Base-by-base conservation (phyloP, 805 yeast species). In the Metschnikowia anglica region DNA sequence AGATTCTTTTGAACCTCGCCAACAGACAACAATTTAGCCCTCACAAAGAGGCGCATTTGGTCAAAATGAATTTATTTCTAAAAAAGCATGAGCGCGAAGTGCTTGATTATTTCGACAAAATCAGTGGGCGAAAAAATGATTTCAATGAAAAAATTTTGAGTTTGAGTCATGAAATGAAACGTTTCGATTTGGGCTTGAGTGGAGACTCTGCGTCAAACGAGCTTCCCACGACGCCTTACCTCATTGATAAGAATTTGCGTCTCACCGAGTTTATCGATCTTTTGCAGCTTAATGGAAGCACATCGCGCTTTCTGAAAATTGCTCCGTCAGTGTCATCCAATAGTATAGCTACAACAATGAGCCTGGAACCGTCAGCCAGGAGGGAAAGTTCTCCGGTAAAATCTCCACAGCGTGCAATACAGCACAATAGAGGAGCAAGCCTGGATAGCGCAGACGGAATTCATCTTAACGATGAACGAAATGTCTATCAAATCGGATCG, bases 11-110 rank as follows among this genome's bases (percentile, higher is more conserved):
- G 61, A 85, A 85, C 21, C 74, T 91, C 46, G 88, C 96, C 2
- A 91, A 85, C 51, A 65, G 95, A 35, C 79, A 83, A 17, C 63
- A 64, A 36, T 88, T 93, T 62, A 66, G 66, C n/a, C 84, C 87
- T 7, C 80, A 81, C 35, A 91, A 90, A 56, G 98, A 91, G 56
- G 88, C 93, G 0, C 88, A 83, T 71, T 68, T 91, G 63, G 69
- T 76, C 15, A 70, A 66, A 25, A 74, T 91, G 79, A 91, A 93
- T 61, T 56, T 56, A 1, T 89, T 91, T 53, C 71, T 91, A 16
- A 68, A 71, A 2, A 69, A 66, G 12, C 82, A 84, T 54, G 73
- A 73, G 39, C 63, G 52, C 0, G 87, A 86, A 51, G 64, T 89
- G 6, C 54, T 71, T n/a, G 80, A 79, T 13, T 91, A 87, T 64